Conservation (phyloP, 768 basidiomycete species). For the Panus rudis region DNA sequence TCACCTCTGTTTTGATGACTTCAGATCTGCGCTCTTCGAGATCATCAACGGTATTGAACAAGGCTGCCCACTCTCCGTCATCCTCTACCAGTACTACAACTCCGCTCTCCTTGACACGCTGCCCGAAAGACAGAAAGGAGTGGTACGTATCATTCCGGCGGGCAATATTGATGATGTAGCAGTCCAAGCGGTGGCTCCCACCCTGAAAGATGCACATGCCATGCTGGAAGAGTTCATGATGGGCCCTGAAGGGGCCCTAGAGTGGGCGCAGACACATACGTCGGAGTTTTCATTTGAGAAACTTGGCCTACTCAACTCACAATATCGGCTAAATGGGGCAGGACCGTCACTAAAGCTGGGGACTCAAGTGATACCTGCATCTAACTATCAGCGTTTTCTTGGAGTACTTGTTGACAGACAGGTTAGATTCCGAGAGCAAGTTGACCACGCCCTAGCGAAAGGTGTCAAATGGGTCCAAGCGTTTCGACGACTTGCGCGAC, state of each 20-base stretch:
- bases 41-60: conserved; percentile 25
- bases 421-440: conserved; percentile 19
- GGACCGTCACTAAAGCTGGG: neutral
- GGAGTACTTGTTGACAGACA: conserved; percentile 25
- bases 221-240: conserved; percentile 8
- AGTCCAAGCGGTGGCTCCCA: conserved; percentile 1
- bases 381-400: conserved; percentile 19
- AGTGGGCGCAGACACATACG: conserved; percentile 25
- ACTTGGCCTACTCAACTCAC: conserved; percentile 4
- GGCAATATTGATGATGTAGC: conserved; percentile 16
- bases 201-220: conserved; percentile 3
- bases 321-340: neutral
- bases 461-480: conserved; percentile 17
- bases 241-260: conserved; percentile 13
- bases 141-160: conserved; percentile 7
- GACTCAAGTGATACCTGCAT: conserved; percentile 12
- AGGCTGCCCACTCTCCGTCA: conserved; percentile 26
- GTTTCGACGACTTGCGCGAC: conserved; percentile 16
- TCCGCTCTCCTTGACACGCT: conserved; percentile 11
- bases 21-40: conserved; percentile 10
- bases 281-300: conserved; percentile 17
- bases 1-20: conserved; percentile 22
- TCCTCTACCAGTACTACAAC: conserved; percentile 28
- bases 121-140: neutral
- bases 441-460: conserved; percentile 14